Base-by-base conservation (phyloP, 805 yeast species). In the Hanseniaspora vineae region DNA sequence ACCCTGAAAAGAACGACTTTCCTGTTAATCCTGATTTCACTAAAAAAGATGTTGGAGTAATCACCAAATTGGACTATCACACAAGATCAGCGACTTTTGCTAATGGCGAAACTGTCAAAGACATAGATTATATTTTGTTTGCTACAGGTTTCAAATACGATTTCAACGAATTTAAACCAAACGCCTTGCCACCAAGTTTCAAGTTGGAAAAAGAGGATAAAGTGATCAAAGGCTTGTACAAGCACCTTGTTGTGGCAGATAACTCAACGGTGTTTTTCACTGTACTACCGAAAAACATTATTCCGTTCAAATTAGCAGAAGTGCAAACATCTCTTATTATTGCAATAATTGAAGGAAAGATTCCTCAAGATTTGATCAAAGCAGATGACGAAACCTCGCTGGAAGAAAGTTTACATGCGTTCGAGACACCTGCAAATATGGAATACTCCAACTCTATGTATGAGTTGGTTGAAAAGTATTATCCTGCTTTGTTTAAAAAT, bases 201-300 rank as follows among this genome's bases (percentile, higher is more conserved):
- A n/a, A 14, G 5, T 48, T 66, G 10, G 59, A 61, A 4, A 56
- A 54, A 31, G 54, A 56, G n/a, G 40, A 44, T n/a, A 46, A 48
- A 12, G 74, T 75, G 53, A 66, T 69, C 29, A 63, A 68, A 15
- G 40, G 40, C 5, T 19, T 37, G 6, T 37, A 37, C 11, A 37
- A 37, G 19, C 40, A 37, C 12, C 17, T 37, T 10, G 40, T 37
- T 10, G 19, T 37, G n/a, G 40, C 40, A 14, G 40, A 37, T 15
- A 84, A 82, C 52, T 86, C 88, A 0, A 75, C 84, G 1, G 55
- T 86, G 32, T 78, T 79, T 0, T 70, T 83, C 33, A 70, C 82
- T 35, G 81, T 84, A 1, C 62, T 80, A 14, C 82, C 84, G 2
- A 68, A 77, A 39, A 73, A 76, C 51, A 77, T 78, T 4, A 64